Evolutionary conservation across 1,284 basidiomycete species (phyloP).

Genomic region (Earliella scabrosa): DNA sequence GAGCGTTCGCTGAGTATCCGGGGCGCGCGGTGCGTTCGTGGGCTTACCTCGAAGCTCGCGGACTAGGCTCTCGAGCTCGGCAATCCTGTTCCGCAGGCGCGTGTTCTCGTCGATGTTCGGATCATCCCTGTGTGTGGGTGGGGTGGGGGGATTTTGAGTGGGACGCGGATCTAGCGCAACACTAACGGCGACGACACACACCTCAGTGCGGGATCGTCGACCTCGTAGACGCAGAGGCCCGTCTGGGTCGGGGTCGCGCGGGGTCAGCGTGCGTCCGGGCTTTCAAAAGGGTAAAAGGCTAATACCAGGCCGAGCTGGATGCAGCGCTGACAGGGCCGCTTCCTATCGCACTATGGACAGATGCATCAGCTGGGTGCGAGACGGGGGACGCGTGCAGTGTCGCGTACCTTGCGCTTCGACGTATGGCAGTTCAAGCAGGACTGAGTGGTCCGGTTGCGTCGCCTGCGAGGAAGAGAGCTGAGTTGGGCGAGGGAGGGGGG

Average conservation of each 20-base stretch:
- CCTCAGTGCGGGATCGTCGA: constrained; percentile 85
- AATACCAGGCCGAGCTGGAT: constrained; percentile 79
- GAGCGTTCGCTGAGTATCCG: constrained; percentile 3
- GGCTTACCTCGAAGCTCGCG: constrained; percentile 75
- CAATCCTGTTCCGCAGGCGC: constrained; percentile 81
- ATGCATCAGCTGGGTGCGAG: not conserved
- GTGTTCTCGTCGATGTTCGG: constrained; percentile 84
- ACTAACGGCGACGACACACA: constrained; percentile 40
- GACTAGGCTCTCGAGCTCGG: constrained; percentile 88
- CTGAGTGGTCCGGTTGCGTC: constrained; percentile 88
- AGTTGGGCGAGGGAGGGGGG: not conserved
- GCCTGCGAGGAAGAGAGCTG: constrained; percentile 39
- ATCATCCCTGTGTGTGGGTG: constrained; percentile 87
- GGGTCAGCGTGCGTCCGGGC: too few relatives aligned
- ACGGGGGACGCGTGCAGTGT: constrained; percentile 1
- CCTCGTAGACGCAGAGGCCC: constrained; percentile 90
- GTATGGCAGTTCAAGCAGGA: constrained; percentile 91
- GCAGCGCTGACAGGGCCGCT: constrained; percentile 86
- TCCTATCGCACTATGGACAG: constrained; percentile 69
- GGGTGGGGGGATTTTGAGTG: constrained; percentile 3
- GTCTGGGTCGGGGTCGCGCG: constrained; percentile 53
- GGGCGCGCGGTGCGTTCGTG: constrained; percentile 1
- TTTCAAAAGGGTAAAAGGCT: constrained; percentile 5
- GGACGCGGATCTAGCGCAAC: constrained; percentile 17
- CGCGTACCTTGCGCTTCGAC: constrained; percentile 84